Evolutionary conservation across 331 rosid species (phyloP).

Genomic region (Spiraea crenata): DNA sequence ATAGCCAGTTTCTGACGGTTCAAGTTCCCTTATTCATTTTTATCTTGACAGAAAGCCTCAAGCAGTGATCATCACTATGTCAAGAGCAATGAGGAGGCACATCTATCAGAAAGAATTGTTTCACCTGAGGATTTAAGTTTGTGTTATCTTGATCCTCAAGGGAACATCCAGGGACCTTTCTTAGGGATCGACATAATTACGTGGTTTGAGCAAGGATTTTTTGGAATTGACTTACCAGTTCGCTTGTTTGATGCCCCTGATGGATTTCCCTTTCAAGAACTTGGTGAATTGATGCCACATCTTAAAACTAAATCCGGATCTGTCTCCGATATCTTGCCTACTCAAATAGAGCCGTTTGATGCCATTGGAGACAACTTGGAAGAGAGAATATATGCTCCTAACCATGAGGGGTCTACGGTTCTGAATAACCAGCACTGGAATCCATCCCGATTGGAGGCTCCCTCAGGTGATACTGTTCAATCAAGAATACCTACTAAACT

Average conservation of each 20-base stretch:
- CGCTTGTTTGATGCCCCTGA: constrained; percentile 61
- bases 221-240: constrained; percentile 53
- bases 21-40: constrained; percentile 36
- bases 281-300: constrained; percentile 64
- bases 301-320: constrained; percentile 40
- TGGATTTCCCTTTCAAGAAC: constrained; percentile 59
- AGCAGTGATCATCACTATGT: constrained; percentile 33
- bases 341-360: constrained; percentile 40
- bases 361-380: constrained; percentile 37
- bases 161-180: constrained; percentile 65
- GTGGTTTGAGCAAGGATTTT: constrained; percentile 76
- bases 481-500: constrained; percentile 39
- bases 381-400: constrained; percentile 34
- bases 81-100: constrained; percentile 35
- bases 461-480: constrained; percentile 32
- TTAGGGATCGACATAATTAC: constrained; percentile 66
- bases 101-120: constrained; percentile 31
- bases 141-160: constrained; percentile 74
- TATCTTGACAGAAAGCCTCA: constrained; percentile 37
- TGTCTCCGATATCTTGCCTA: constrained; percentile 33
- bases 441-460: constrained; percentile 42
- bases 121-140: constrained; percentile 59
- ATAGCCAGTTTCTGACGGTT: constrained; percentile 35
- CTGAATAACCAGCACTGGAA: constrained; percentile 41
- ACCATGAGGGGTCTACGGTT: constrained; percentile 33